Evolutionary conservation across 2,329 filamentous ascomycete genomes (phyloP), one percentile per base, ranked within the genome.

Genomic region (Seiridium unicorne): DNA sequence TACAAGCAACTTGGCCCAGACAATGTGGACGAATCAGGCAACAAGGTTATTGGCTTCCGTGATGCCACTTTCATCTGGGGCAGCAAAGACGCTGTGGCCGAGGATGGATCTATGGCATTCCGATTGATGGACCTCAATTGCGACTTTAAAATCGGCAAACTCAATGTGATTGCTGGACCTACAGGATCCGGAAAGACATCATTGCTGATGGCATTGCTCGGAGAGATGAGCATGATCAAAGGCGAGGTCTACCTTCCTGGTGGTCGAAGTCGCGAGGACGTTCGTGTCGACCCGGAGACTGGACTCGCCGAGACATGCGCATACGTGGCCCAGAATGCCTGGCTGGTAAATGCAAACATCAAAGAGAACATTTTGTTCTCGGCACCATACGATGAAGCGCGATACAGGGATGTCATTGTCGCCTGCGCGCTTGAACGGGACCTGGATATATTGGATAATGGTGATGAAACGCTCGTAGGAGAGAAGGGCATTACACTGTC

Each of bases 401-500:
- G 94, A 55, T 99, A 99, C 75, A 87, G 88, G 65, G 85, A 93
- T 58, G 95, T 99, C 44, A 88, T 99, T 64, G 85, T 92, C 46
- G 93, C 94, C 44, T 99, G 95, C 74, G 94, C 93, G 3, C 79
- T 99, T 59, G 90, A 97, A 72, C 89, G 92, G 57, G 95, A 99
- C 72, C 82, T 99, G 11, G 87, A 96, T 64, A 97, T 98, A 47
- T 85, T 99, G 1, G 93, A 97, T 73, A 88, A 89, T 62, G 95
- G 95, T 46, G 95, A 99, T 72, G 87, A 96, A 74, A 98, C 95
- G 0, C 79, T 97, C 31, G 95, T 99, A 38, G 95, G 95, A 56
- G 95, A 99, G 73, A 99, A 98, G 76, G 95, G 95, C 40, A 97
- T 99, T 63, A 94, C 94, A 13, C 85, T 99, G 11, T 99, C 95